Conservation (phyloP, 805 yeast species). For the Lachancea lanzarotensis region DNA sequence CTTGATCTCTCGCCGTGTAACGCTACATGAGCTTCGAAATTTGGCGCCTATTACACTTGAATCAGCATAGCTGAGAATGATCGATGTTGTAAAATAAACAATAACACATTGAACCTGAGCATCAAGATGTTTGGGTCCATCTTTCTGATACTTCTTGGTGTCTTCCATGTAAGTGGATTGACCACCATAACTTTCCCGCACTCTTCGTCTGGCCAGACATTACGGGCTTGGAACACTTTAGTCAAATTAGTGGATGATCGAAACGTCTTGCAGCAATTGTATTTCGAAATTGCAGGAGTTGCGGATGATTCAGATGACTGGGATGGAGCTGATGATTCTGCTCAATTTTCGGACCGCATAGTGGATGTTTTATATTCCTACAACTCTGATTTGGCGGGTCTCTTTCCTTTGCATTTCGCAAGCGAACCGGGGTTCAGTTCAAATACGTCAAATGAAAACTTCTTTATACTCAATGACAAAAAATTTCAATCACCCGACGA, state of each 20-base stretch:
- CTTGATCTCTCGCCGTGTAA: no score
- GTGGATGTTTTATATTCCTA: neutral
- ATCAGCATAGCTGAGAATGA: no score
- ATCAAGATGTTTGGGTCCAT: neutral
- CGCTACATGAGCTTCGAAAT: no score
- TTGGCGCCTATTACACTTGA: no score
- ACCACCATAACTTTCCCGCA: neutral
- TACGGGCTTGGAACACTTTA: slow-evolving; percentile 6
- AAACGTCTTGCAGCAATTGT: slow-evolving; percentile 2
- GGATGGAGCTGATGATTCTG: slow-evolving; percentile 8
- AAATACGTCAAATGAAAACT: slow-evolving; percentile 9
- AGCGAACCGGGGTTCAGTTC: slow-evolving; percentile 15
- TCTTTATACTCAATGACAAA: slow-evolving; percentile 23
- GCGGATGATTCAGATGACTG: slow-evolving; percentile 6
- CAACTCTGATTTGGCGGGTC: slow-evolving; percentile 11
- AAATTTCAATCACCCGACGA: slow-evolving; percentile 61
- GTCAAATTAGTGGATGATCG: slow-evolving; percentile 1
- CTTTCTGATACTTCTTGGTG: neutral
- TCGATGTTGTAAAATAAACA: no score
- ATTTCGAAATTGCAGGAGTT: slow-evolving; percentile 3
- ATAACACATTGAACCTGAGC: no score
- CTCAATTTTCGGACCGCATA: neutral
- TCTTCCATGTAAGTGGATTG: neutral
- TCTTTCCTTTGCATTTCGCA: slow-evolving; percentile 14
- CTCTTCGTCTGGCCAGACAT: neutral